Evolutionary conservation across 129 eudicot genomes (phyloP), one percentile per base, ranked within the genome.

Genomic region (Apium graveolens): DNA sequence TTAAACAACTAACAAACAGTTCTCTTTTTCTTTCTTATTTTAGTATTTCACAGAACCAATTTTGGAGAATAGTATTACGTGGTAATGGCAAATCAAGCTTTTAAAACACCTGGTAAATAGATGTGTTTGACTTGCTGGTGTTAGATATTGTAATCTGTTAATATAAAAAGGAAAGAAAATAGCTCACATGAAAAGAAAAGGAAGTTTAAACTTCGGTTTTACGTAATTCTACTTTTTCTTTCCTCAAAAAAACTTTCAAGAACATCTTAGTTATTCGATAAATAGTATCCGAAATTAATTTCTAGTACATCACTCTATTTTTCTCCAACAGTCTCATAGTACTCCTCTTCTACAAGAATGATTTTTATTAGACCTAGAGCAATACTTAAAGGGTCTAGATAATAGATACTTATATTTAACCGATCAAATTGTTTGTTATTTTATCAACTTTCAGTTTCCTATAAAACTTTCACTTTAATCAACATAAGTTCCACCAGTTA

Each of bases 381-480:
- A 70, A 17, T 20, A 70, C 74, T 17, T 17, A 10, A 68, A 37
- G 74, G 74, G 38, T 38, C 27, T 21, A 38, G 27, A 53, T 32
- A 8, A 69, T 9, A 1, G 81, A 86, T 20, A 77, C n/a, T 83
- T 70, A 87, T 91, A 11, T 80, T 87, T 43, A 46, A 71, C 86
- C 39, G 26, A 74, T 88, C 80, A 77, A 4, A 83, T 89, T 44
- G 20, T 17, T 5, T 49, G 24, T 17, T 49, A n/a, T 32, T 7
- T 34, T 2, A 3, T 13, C 37, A 44, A 44, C 37, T 17, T 31
- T 34, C 14, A 34, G 44, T 70, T 24, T 11, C 43, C 46, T 35
- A 7, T 24, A 39, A 42, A 73, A 73, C 1, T 42, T 13, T 11
- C 42, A 73, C 1, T 42, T 13, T 11, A 16, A 4, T 26, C 51